Conservation (phyloP, 805 yeast genomes). For the Candida oleophila region DNA sequence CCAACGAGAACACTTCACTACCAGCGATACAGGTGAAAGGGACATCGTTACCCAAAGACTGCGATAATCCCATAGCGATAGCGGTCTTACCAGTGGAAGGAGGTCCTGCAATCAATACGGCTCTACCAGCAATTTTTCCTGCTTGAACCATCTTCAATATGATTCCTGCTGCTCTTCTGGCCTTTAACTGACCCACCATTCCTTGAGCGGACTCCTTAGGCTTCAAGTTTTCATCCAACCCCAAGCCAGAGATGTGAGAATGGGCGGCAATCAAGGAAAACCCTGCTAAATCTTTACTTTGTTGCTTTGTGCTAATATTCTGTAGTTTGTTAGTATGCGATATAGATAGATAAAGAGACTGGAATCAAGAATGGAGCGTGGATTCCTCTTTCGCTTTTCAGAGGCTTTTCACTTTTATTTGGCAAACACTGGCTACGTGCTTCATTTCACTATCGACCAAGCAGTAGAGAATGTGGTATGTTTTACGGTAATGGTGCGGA, state of each 20-base stretch:
- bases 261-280: conserved; percentile 93
- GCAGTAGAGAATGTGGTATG: no score
- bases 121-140: conserved; percentile 95
- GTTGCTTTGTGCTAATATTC: conserved; percentile 29
- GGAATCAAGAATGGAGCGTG: no score
- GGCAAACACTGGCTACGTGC: no score
- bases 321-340: conserved; percentile 12
- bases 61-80: conserved; percentile 89
- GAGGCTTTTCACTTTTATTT: no score
- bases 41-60: conserved; percentile 71
- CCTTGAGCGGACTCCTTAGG: conserved; percentile 84
- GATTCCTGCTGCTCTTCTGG: conserved; percentile 95
- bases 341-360: neutral
- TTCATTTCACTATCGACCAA: no score
- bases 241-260: conserved; percentile 94
- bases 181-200: conserved; percentile 95
- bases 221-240: conserved; percentile 86
- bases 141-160: conserved; percentile 90
- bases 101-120: conserved; percentile 94
- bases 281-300: conserved; percentile 35
- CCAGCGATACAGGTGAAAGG: conserved; percentile 97
- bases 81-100: conserved; percentile 99
- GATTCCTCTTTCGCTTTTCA: no score
- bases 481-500: no score
- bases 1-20: conserved; percentile 88